Conservation (phyloP, 176 grass and related monocot species). For the Dactylis glomerata region DNA sequence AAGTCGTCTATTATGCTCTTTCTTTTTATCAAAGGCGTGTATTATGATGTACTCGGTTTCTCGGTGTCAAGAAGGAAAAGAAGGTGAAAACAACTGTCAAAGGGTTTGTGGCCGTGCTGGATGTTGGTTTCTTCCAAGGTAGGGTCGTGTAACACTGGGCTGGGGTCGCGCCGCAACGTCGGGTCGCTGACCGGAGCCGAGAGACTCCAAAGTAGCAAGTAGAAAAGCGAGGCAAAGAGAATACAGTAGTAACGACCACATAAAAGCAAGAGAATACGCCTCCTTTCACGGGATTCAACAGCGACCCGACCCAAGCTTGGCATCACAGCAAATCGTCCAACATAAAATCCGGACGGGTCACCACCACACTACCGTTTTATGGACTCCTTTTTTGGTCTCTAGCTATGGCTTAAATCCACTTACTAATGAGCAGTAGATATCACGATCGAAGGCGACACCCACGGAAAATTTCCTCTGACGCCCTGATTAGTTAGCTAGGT, state of each 20-base stretch:
- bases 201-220: not conserved
- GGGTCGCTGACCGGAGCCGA: not conserved
- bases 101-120: too few species aligned
- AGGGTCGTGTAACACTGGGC: too few species aligned
- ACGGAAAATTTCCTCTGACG: too few species aligned
- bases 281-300: constrained; percentile 24
- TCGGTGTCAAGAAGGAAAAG: too few species aligned
- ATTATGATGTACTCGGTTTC: too few species aligned
- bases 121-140: too few species aligned
- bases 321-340: not conserved
- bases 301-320: not conserved
- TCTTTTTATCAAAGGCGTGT: too few species aligned
- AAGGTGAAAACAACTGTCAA: too few species aligned
- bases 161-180: too few species aligned
- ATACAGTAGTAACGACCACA: not conserved
- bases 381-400: constrained; percentile 37
- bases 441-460: not conserved
- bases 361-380: not conserved
- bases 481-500: not conserved
- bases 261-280: not conserved
- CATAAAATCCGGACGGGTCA: not conserved
- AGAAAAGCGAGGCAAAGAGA: not conserved
- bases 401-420: not conserved
- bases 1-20: too few species aligned
- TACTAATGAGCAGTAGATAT: not conserved